phyloP scores from a whole-genome alignment of 2,329 filamentous ascomycete genomes.

The Phialophora expanda region DNA sequence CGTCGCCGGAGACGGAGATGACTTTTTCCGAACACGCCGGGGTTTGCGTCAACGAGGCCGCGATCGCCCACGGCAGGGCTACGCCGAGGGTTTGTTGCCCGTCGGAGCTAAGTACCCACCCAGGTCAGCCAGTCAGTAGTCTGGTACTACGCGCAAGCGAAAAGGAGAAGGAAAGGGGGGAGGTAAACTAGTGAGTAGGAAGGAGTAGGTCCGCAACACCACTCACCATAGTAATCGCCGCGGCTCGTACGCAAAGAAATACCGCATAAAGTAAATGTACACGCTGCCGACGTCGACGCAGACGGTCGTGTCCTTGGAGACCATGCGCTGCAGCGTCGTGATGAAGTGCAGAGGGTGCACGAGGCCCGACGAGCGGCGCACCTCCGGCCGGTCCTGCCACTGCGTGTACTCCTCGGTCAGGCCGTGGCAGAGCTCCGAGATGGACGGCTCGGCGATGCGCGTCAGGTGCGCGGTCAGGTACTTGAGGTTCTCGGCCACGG shows the following conservation, averaged over 20 bases:
- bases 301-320: slow-evolving; percentile 51
- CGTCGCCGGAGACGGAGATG: slow-evolving; percentile 54
- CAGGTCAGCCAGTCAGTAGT: background rate
- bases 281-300: slow-evolving; percentile 56
- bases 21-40: slow-evolving; percentile 54
- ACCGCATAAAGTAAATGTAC: slow-evolving; percentile 38
- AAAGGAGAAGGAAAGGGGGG: background rate
- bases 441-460: slow-evolving; percentile 46
- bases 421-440: slow-evolving; percentile 39
- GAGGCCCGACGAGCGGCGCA: slow-evolving; percentile 40
- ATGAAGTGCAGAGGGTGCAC: slow-evolving; percentile 57
- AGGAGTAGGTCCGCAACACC: too few relatives aligned
- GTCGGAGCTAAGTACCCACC: slow-evolving; percentile 45
- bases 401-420: slow-evolving; percentile 47
- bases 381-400: slow-evolving; percentile 43
- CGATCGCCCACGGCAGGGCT: slow-evolving; percentile 57
- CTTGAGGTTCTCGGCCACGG: slow-evolving; percentile 50
- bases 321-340: slow-evolving; percentile 49
- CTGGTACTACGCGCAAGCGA: too few relatives aligned
- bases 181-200: too few relatives aligned
- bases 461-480: slow-evolving; percentile 45
- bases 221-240: slow-evolving; percentile 49
- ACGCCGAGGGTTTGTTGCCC: slow-evolving; percentile 58
- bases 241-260: slow-evolving; percentile 43
- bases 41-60: slow-evolving; percentile 51